Evolutionary conservation across 306 rosid species (phyloP), one percentile per base, ranked within the genome.

Genomic region (Vigna radiata): DNA sequence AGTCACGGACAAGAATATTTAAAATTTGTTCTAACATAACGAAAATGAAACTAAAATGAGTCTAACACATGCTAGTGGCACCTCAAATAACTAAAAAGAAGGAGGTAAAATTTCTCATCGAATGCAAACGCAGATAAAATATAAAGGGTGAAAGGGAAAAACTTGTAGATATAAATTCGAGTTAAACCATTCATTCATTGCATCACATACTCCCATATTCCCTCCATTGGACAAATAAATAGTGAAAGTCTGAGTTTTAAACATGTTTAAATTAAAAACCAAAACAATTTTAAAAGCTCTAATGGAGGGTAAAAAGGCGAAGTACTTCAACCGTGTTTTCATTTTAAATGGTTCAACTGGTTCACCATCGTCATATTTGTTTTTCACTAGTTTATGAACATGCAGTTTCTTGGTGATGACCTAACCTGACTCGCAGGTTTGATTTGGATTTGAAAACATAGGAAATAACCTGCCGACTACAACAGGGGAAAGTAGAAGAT

Each of bases 401-500:
- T 6, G 44, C 29, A 18, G 12, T 8, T 15, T 59, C 12, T 73
- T 43, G 44, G 21, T n/a, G 21, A 50, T 16, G 19, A 41, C 67
- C 11, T 15, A 52, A 47, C 56, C 23, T 12, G 13, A 33, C n/a
- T 73, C 18, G 27, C 27, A 43, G 59, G 33, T 11, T 15, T 17
- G 59, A 21, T 60, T 14, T 6, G 47, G 11, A 55, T 61, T 61
- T 18, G 71, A 41, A 66, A 61, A 48, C 14, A 60, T 46, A 17
- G 61, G 19, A 58, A 58, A 47, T 65, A 77, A 27, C 12, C 53
- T 2, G 6, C 23, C 19, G 15, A 61, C 12, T 31, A 64, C 43
- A 44, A 25, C 53, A 73, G 68, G 63, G 41, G 50, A 73, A 33
- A 11, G 54, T 39, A 66, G 33, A 48, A 63, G 70, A 3, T 13